Evolutionary conservation across 306 rosid genomes (phyloP).

Genomic region (Fagus crenata): DNA sequence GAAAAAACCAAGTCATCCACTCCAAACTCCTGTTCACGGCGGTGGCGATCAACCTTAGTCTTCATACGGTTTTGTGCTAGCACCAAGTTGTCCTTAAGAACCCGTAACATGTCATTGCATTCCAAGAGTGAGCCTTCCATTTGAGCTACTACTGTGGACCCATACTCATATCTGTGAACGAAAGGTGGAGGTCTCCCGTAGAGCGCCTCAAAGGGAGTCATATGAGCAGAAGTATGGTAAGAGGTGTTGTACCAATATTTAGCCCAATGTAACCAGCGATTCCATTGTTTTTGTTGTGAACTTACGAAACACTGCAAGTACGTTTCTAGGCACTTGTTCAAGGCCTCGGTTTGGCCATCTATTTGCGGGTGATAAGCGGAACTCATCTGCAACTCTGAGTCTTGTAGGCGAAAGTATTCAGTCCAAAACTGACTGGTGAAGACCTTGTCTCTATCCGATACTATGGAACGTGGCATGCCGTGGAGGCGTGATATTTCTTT

Average conservation of each 20-base stretch:
- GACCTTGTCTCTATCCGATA: neutral
- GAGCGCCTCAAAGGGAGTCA: neutral
- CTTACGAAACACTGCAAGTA: neutral
- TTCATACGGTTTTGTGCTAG: too few relatives aligned
- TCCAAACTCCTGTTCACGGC: too few relatives aligned
- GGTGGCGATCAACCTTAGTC: too few relatives aligned
- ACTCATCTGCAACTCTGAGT: neutral
- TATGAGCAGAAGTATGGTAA: neutral
- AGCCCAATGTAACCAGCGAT: neutral
- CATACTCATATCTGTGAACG: too few relatives aligned
- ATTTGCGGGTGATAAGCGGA: neutral
- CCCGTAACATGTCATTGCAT: too few relatives aligned
- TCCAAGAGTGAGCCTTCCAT: too few relatives aligned
- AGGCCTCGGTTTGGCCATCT: neutral
- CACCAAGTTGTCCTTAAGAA: too few relatives aligned
- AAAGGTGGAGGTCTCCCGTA: neutral
- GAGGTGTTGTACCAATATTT: neutral
- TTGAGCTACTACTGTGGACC: too few relatives aligned
- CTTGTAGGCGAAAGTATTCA: neutral
- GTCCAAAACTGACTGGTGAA: neutral
- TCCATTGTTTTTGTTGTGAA: neutral
- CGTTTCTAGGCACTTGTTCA: neutral
- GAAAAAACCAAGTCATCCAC: too few relatives aligned
- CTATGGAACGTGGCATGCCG: neutral
- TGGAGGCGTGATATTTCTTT: neutral